These are phyloP conservation scores for Kodamaea restingae DNA, from an alignment of 805 yeast genomes.

Conservation along the genomic window DNA sequence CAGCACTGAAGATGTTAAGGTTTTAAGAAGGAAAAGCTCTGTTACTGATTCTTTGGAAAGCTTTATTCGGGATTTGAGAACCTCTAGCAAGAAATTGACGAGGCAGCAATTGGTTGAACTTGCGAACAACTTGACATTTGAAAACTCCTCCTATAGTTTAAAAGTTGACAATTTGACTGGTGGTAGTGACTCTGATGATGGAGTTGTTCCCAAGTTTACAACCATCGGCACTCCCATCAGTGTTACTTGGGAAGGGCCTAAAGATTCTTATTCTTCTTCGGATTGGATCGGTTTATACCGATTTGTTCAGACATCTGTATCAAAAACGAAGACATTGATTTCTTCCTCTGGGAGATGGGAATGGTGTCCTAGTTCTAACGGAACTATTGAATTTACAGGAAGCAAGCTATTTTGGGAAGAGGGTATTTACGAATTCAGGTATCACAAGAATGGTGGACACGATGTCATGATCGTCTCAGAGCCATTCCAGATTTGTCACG, in stretches of 20 bases:
- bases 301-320: conserved; percentile 53
- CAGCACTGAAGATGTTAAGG: conserved; percentile 11
- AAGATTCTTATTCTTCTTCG: conserved; percentile 36
- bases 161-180: conserved; percentile 21
- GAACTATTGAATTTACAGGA: conserved; percentile 47
- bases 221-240: conserved; percentile 51
- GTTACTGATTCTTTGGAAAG: conserved; percentile 45
- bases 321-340: conserved; percentile 53
- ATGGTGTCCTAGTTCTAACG: conserved; percentile 34
- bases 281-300: conserved; percentile 82
- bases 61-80: conserved; percentile 39
- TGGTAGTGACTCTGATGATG: no score
- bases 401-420: conserved; percentile 56
- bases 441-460: conserved; percentile 63
- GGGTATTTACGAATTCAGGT: conserved; percentile 72
- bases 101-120: conserved; percentile 36
- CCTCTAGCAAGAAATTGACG: conserved; percentile 29
- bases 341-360: conserved; percentile 67
- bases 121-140: conserved; percentile 38
- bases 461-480: conserved; percentile 62
- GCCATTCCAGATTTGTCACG: conserved; percentile 58
- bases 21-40: conserved; percentile 28
- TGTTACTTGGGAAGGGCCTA: conserved; percentile 53
- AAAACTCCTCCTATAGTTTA: conserved; percentile 32
- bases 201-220: conserved; percentile 14